phyloP scores from a whole-genome alignment of 371 early-diverging fungal species.

The Syncephalastrum sp. region DNA sequence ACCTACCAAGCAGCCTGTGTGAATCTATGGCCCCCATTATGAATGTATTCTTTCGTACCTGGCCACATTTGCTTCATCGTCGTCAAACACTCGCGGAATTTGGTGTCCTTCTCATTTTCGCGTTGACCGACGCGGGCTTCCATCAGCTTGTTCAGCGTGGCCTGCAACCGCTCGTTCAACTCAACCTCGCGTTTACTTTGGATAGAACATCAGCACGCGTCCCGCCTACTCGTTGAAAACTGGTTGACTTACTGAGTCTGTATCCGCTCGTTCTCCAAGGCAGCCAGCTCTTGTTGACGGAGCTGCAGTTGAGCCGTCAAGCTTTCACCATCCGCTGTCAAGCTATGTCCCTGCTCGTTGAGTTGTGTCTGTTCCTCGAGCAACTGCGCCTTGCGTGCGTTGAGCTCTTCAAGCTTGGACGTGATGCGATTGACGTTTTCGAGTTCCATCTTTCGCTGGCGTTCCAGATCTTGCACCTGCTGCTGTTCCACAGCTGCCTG shows the following conservation, averaged over 20 bases:
- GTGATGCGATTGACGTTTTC: slow-evolving; percentile 60
- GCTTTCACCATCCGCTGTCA: slow-evolving; percentile 23
- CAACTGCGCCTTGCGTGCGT: slow-evolving; percentile 37
- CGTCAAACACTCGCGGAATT: slow-evolving; percentile 73
- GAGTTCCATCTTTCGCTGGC: slow-evolving; percentile 62
- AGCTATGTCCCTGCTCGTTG: slow-evolving; percentile 22
- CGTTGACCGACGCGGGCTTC: slow-evolving; percentile 81
- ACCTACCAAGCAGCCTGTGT: slow-evolving; percentile 30
- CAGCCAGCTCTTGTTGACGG: slow-evolving; percentile 32
- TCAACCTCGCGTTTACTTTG: slow-evolving; percentile 59
- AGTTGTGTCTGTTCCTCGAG: slow-evolving; percentile 28
- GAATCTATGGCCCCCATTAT: too few species aligned
- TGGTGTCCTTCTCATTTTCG: slow-evolving; percentile 78
- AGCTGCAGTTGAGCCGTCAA: slow-evolving; percentile 29
- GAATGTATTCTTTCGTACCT: slow-evolving; percentile 17
- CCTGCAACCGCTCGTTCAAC: slow-evolving; percentile 81
- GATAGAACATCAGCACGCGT: background rate
- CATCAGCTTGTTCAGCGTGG: slow-evolving; percentile 68
- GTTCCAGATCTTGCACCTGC: slow-evolving; percentile 62
- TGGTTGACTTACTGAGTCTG: slow-evolving; percentile 27
- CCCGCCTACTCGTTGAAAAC: background rate
- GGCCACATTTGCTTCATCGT: slow-evolving; percentile 84
- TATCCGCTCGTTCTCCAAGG: slow-evolving; percentile 45
- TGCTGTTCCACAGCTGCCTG: slow-evolving; percentile 68
- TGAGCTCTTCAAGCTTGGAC: slow-evolving; percentile 57